Evolutionary conservation across 345 rosid species (phyloP).

Genomic region (Sapria himalayana): DNA sequence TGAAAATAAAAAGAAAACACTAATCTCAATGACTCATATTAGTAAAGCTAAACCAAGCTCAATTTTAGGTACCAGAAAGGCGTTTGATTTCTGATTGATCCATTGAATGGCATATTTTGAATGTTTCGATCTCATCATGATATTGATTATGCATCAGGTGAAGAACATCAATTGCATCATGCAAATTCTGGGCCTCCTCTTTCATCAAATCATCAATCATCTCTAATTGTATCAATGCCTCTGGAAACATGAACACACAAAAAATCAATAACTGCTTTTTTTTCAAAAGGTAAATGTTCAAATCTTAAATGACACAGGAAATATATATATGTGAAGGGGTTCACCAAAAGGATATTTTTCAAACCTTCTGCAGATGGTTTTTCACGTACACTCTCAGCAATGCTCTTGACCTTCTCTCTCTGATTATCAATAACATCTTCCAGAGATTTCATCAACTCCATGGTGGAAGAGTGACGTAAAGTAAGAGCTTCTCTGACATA

Average conservation of each 20-base stretch:
- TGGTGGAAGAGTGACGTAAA: slow-evolving; percentile 37
- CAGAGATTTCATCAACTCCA: slow-evolving; percentile 44
- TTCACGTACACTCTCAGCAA: slow-evolving; percentile 22
- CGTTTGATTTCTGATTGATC: slow-evolving; percentile 55
- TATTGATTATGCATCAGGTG: slow-evolving; percentile 48
- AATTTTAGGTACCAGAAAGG: slow-evolving; percentile 46
- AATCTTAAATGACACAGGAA: no score
- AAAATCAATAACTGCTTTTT: no score
- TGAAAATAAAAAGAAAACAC: no score
- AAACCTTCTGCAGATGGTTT: slow-evolving; percentile 44
- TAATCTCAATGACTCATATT: no score
- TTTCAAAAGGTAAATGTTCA: no score
- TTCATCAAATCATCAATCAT: slow-evolving; percentile 65
- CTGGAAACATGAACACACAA: slow-evolving; percentile 17
- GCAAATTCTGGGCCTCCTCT: slow-evolving; percentile 48
- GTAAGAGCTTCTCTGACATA: slow-evolving; percentile 46
- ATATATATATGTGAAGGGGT: no score
- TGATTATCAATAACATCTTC: slow-evolving; percentile 43
- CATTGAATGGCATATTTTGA: slow-evolving; percentile 23
- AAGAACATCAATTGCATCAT: slow-evolving; percentile 34
- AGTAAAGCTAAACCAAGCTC: no score
- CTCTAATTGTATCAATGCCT: slow-evolving; percentile 30
- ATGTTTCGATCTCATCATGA: slow-evolving; percentile 27
- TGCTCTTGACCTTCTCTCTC: slow-evolving; percentile 33
- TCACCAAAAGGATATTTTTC: slow-evolving; percentile 9